These are phyloP conservation scores for Mycena haematopus DNA, from an alignment of 768 basidiomycete species.

Conservation along the genomic window DNA sequence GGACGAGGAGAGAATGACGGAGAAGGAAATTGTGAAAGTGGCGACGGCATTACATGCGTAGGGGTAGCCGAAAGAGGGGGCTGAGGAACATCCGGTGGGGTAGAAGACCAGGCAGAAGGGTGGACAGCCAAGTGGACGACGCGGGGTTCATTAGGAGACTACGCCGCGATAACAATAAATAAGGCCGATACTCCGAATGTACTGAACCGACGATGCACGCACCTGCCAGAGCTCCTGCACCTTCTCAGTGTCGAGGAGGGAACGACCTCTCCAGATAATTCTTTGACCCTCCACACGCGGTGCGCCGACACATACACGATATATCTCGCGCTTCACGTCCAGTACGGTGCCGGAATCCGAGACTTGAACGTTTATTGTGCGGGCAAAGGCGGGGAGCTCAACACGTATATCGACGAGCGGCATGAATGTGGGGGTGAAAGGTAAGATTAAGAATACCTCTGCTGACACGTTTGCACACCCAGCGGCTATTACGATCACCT, in stretches of 20 bases:
- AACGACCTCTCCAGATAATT: slow-evolving; percentile 77
- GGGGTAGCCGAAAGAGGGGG: slow-evolving; percentile 24
- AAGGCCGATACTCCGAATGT: neutral
- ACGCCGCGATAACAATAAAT: slow-evolving; percentile 15
- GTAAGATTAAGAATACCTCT: neutral
- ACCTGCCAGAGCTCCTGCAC: slow-evolving; percentile 77
- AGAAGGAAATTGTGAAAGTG: slow-evolving; percentile 20
- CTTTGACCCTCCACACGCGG: slow-evolving; percentile 77
- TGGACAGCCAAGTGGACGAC: slow-evolving; percentile 82
- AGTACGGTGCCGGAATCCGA: slow-evolving; percentile 54
- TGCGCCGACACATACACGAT: slow-evolving; percentile 61
- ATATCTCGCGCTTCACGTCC: slow-evolving; percentile 74
- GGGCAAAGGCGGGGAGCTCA: slow-evolving; percentile 78
- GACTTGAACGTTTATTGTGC: slow-evolving; percentile 66
- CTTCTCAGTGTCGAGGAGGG: slow-evolving; percentile 67
- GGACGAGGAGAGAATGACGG: slow-evolving; percentile 9
- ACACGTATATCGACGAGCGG: slow-evolving; percentile 61
- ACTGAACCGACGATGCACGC: slow-evolving; percentile 28
- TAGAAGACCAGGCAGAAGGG: slow-evolving; percentile 73
- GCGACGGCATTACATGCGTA: slow-evolving; percentile 18
- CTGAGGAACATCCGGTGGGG: slow-evolving; percentile 50
- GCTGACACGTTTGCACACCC: slow-evolving; percentile 28
- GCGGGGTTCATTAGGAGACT: slow-evolving; percentile 64
- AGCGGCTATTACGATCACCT: slow-evolving; percentile 32
- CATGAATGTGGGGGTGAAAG: slow-evolving; percentile 37